These are phyloP conservation scores for Aspergillus texensis DNA, from an alignment of 2,329 filamentous ascomycete genomes.

Conservation along the genomic window DNA sequence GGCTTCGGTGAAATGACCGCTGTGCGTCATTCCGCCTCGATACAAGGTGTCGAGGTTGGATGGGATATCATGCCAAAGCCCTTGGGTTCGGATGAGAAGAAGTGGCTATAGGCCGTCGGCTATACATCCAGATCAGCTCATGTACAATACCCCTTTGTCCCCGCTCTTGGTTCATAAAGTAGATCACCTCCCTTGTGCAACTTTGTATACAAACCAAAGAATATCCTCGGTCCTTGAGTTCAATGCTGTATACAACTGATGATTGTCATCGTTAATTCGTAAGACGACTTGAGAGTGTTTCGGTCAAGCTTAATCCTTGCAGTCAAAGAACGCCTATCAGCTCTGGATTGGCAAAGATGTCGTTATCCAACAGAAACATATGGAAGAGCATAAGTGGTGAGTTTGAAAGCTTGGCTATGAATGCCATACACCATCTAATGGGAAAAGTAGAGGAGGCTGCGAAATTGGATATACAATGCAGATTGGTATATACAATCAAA, in stretches of 20 bases:
- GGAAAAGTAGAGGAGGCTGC: neutral
- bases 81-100: conserved; percentile 48
- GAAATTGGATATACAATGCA: conserved; percentile 6
- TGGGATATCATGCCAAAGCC: conserved; percentile 57
- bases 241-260: neutral
- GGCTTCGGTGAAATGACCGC: conserved; percentile 52
- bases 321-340: neutral
- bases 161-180: no score
- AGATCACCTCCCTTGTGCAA: neutral
- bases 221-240: neutral
- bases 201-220: neutral
- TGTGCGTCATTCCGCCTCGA: conserved; percentile 51
- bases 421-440: neutral
- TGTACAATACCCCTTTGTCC: neutral
- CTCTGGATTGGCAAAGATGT: neutral
- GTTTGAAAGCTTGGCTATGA: neutral
- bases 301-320: neutral
- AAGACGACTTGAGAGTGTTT: neutral
- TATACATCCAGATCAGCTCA: neutral
- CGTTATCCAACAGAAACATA: neutral
- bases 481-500: conserved; percentile 23
- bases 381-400: neutral
- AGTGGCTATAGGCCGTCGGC: conserved; percentile 10
- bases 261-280: neutral
- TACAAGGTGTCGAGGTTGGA: conserved; percentile 51